Evolutionary conservation across 2,329 filamentous ascomycete species (phyloP).

Genomic region (Colletotrichum siamense): DNA sequence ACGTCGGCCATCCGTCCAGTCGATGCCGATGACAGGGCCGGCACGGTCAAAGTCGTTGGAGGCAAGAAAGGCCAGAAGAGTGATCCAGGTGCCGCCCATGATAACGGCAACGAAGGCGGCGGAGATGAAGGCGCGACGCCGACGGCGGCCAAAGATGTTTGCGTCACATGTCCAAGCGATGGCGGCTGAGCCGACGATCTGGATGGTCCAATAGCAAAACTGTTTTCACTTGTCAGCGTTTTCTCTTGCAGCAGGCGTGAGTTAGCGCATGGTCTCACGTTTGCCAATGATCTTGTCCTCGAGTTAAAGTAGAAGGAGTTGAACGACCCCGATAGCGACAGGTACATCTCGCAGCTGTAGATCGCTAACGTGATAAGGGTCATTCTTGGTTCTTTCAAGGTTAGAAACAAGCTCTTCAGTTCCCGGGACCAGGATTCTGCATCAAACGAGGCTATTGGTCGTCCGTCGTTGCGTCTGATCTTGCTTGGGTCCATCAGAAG

Average conservation of each 20-base stretch:
- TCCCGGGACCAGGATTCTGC: not conserved
- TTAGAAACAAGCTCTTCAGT: not conserved
- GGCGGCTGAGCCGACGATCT: not conserved
- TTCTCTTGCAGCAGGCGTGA: fast-evolving
- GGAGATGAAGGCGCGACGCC: not conserved
- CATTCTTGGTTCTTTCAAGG: not conserved
- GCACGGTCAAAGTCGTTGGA: not conserved
- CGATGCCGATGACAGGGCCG: not conserved
- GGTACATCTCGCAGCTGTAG: not conserved
- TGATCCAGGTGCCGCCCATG: not conserved
- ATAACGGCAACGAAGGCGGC: not conserved
- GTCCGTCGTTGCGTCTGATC: not conserved
- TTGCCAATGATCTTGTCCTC: not conserved
- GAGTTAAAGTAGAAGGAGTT: not conserved
- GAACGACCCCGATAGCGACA: not conserved
- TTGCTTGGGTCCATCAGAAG: not conserved
- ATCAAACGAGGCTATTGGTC: not conserved
- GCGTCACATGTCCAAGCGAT: not conserved
- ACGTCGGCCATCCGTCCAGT: not conserved
- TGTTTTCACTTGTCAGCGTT: not conserved
- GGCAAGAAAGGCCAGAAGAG: not conserved
- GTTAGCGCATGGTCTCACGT: not conserved
- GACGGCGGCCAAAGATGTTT: not conserved
- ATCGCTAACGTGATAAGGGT: not conserved
- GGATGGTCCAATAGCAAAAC: not conserved